Evolutionary conservation across 345 rosid genomes (phyloP), one percentile per base, ranked within the genome.

Genomic region (Linum tenue): DNA sequence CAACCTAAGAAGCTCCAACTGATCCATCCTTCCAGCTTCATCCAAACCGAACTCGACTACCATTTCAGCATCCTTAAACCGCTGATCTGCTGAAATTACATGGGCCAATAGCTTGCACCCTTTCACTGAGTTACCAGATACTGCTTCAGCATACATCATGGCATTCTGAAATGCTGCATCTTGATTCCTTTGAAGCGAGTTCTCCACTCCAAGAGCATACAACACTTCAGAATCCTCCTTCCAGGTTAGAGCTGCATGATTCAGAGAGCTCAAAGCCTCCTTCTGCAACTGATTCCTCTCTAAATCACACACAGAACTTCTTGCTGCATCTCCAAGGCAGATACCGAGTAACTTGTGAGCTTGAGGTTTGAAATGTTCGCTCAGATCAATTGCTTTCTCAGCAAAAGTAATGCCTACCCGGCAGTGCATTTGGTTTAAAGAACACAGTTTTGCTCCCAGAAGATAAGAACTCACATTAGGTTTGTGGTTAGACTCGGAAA

Each of bases 151-250:
- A 73, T 82, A 88, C 73, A 69, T 74, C 72, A 94, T 73, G 55
- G 85, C 86, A 55, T 80, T 75, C 66, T 84, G 84, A 66, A 90
- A 82, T 39, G 96, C 99, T 42, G 67, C 75, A 60, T 81, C 89
- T 63, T 86, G 71, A 73, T 94, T 88, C 78, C 97, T 90, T 70
- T 94, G 99, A 64, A 83, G 77, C 37, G 90, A 90, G 73, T 90
- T 86, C 79, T 94, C 97, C 55, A 83, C 69, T 62, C 86, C 84
- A 53, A 91, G 80, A 74, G 76, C 76, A 72, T 77, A 79, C 72
- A 79, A 70, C 64, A 83, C 75, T 67, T 84, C 96, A 37, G 86
- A 79, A 71, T 83, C 86, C 43, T 78, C 81, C 67, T 70, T 80
- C 69, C 77, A 70, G 56, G 65, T 68, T 7, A 68, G 60, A 70